Evolutionary conservation across 2,329 filamentous ascomycete species (phyloP), one percentile per base, ranked within the genome.

Genomic region (Myrmaecium sp.): DNA sequence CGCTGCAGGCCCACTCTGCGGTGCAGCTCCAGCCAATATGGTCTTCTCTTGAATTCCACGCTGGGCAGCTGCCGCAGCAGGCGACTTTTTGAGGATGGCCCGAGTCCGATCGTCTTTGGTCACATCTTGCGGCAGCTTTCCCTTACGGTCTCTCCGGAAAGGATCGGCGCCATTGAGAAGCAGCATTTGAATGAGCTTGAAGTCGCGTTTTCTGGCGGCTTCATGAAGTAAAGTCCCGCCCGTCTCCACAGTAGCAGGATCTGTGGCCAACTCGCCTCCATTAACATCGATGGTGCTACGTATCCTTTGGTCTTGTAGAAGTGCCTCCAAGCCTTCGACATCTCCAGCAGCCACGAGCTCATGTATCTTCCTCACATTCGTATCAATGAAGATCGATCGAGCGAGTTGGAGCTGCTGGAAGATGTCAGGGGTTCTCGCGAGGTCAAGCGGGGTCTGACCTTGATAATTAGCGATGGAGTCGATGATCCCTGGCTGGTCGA

Each of bases 31-130:
- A 2, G 83, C 86, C 10, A 98, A 65, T 3, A 98, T 91, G 0
- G 84, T 89, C 58, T 89, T 93, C 54, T 98, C 89, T 52, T 98
- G 89, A 18, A 98, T 93, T 19, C 83, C 84, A 29, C 86, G 69
- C 54, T 95, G 89, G 2, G 89, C 89, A 9, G 83, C 84, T 5
- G 89, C 83, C 5, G 89, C 89, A 8, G 89, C 89, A 5, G 89
- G 89, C 0, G 86, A 95, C 42, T 75, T 81, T 57, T 95, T 98
- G 25, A 98, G 58, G 44, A 98, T 86, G 6, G 78, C 72, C 31
- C 76, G 71, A 10, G 82, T 93, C 32, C 70, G 69, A 44, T 98
- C 89, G 48, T 98, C 89, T 46, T 89, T 93, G 27, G 89, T 95
- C 23, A 94, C 76, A 51, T 94, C 86, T 47, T 98, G 89, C 3